Base-by-base conservation (phyloP, 2,329 filamentous ascomycete species). In the Hymenoscyphus salicellus region DNA sequence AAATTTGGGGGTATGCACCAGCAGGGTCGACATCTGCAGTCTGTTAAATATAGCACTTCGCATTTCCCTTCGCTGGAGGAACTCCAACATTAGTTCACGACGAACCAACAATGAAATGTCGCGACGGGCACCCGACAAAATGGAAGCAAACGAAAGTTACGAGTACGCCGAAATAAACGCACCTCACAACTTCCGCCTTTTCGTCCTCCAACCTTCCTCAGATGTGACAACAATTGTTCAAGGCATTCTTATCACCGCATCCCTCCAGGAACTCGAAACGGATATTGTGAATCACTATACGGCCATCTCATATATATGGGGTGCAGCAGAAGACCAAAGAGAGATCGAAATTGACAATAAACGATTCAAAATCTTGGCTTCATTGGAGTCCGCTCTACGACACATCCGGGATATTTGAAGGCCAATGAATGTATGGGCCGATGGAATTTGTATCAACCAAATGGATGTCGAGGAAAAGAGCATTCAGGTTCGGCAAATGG, bases 241-340 rank as follows among this genome's bases (percentile, higher is more conserved):
- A 20, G 41, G 41, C 6, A n/a, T 1, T 10, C 41, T 43, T 5
- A 43, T 43, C 5, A 43, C 41, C 20, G 17, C n/a, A 1, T n/a
- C 23, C 2, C 23, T 58, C 2, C n/a, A 17, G 2, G 1, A 58
- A 8, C 26, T 36, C 17, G 56, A 58, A 17, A 7, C 2, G 14
- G n/a, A 26, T n/a, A 14, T n/a, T 8, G 8, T 20, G 8, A 17
- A 33, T 2, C n/a, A 38, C 8, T 58, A 58, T 49, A 63, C 69
- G 28, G 75, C 76, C 1, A 61, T 78, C 0, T 78, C 76, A 0
- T 78, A 78, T 64, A 72, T 73, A 0, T 77, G 76, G 76, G 76
- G 76, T 0, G 71, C 76, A 55, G 14, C 23, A 8, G 33, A 11
- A 11, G 8, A 23, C 3, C 65, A 60, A 33, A 17, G 11, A 3